Evolutionary conservation across 495 filamentous ascomycete genomes (phyloP).

Genomic region (Neurospora sp.): DNA sequence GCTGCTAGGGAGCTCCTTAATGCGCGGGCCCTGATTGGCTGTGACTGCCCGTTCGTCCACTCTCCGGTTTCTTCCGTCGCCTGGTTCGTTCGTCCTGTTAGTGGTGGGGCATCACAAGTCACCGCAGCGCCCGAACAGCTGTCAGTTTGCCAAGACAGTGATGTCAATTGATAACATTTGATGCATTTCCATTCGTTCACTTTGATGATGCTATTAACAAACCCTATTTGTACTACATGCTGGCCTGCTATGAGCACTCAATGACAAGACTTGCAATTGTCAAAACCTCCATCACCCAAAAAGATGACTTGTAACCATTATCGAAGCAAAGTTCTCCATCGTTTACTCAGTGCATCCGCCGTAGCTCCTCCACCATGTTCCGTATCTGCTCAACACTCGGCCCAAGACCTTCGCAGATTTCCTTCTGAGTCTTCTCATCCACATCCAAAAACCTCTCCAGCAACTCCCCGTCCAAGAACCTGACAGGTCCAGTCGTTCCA

Average conservation of each 20-base stretch:
- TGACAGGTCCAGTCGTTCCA: slow-evolving; percentile 48
- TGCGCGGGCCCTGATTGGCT: slow-evolving; percentile 19
- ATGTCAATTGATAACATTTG: neutral
- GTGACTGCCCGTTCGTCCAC: neutral
- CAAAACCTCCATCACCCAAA: neutral
- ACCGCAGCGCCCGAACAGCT: neutral
- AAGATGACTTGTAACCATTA: neutral
- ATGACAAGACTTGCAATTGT: neutral
- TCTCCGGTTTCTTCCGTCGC: slow-evolving; percentile 18
- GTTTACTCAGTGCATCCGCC: slow-evolving; percentile 51
- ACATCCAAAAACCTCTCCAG: slow-evolving; percentile 76
- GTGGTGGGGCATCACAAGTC: neutral
- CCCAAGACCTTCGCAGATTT: slow-evolving; percentile 53
- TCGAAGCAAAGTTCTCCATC: neutral
- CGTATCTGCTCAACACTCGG: slow-evolving; percentile 62
- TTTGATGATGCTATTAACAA: neutral
- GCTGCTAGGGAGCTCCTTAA: slow-evolving; percentile 1
- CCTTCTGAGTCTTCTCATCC: slow-evolving; percentile 49
- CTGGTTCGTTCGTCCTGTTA: neutral
- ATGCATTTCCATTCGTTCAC: neutral
- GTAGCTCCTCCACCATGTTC: slow-evolving; percentile 60
- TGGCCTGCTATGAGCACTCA: neutral
- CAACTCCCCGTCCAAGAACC: slow-evolving; percentile 90
- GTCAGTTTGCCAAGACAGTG: neutral
- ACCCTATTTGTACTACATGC: neutral